phyloP scores from a whole-genome alignment of 163 green algal species.

The Chlorella variabilis region DNA sequence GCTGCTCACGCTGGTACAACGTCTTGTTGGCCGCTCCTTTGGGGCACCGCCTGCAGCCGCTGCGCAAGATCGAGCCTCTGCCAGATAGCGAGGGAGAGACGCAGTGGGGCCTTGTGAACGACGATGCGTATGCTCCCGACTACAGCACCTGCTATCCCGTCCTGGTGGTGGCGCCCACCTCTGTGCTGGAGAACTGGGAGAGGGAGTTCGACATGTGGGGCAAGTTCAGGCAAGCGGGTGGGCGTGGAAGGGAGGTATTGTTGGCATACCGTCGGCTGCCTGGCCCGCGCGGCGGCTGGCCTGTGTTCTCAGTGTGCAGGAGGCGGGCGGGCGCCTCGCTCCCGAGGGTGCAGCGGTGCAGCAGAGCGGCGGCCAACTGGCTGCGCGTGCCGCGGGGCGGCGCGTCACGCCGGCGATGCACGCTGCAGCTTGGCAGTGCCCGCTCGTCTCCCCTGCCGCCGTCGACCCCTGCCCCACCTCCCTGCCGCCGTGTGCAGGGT shows the following conservation, averaged over 20 bases:
- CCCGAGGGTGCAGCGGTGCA: no score
- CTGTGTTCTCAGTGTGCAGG: no score
- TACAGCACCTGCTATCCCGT: conserved; percentile 49
- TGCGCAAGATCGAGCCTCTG: neutral
- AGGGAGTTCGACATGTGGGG: conserved; percentile 73
- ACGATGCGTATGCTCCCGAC: conserved; percentile 3
- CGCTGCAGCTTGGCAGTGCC: no score
- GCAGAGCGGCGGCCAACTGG: no score
- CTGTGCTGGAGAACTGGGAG: conserved; percentile 75
- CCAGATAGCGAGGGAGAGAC: neutral
- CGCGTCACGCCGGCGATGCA: no score
- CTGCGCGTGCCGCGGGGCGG: no score
- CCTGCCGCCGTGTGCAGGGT: conserved; percentile 15
- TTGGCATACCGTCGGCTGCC: neutral
- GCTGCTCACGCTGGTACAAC: no score
- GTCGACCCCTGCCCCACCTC: no score
- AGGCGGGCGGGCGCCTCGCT: no score
- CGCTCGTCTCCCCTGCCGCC: no score
- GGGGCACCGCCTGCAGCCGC: neutral
- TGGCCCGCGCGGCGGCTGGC: neutral
- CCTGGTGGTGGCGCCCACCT: conserved; percentile 68
- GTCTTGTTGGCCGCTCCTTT: no score
- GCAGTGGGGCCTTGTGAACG: no score
- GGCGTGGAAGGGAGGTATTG: neutral
- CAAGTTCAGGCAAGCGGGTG: conserved; percentile 35